Percentiles rank a stretch among this genome's conserved stretches.
phyloP scores from a whole-genome alignment of 2,329 filamentous ascomycete species.

The Neonectria magnoliae region DNA sequence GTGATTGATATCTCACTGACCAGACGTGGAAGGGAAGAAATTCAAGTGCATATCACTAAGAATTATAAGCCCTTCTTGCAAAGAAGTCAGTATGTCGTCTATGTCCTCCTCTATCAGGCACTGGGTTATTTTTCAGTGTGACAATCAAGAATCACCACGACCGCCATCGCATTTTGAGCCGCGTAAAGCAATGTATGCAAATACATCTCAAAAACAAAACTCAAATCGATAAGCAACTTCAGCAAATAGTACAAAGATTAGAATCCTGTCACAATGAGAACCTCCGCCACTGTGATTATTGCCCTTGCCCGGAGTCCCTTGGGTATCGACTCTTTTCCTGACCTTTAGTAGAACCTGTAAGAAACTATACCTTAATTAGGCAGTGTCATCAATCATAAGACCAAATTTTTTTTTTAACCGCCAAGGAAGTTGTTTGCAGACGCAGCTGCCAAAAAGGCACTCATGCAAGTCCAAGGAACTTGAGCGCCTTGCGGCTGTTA shows the following conservation, averaged over 20 bases:
- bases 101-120: not conserved
- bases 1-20: not conserved
- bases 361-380: slow-evolving; percentile 28
- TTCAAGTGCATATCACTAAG: too few species aligned
- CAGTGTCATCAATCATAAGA: slow-evolving; percentile 38
- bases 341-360: slow-evolving; percentile 19
- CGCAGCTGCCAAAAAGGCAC: not conserved
- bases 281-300: slow-evolving; percentile 6
- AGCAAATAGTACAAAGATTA: slow-evolving; percentile 11
- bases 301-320: slow-evolving; percentile 11
- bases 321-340: slow-evolving; percentile 17
- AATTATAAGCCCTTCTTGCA: too few species aligned
- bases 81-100: too few species aligned
- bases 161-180: not conserved
- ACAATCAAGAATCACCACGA: too few species aligned
- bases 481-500: slow-evolving; percentile 62
- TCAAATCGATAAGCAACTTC: not conserved
- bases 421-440: not conserved
- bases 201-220: not conserved
- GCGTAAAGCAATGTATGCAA: not conserved
- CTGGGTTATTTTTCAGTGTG: too few species aligned
- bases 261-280: not conserved
- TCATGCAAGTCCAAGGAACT: slow-evolving; percentile 61
- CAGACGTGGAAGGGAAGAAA: too few species aligned
- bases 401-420: slow-evolving; percentile 1